Conservation (phyloP, 2,329 filamentous ascomycete genomes). For the Penicillium sp. region DNA sequence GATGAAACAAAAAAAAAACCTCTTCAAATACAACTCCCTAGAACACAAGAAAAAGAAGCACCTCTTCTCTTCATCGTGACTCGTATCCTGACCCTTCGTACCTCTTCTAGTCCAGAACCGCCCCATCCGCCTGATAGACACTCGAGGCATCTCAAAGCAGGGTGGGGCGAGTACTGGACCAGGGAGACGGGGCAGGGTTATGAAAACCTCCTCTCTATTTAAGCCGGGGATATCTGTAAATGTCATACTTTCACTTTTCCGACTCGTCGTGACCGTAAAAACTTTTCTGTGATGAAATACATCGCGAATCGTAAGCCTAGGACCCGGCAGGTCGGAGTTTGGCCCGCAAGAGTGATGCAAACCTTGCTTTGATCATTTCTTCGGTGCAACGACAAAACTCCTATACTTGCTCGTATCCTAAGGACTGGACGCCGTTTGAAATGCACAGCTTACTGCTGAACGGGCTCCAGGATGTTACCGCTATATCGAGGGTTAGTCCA, state of each 20-base stretch:
- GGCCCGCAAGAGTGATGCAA: neutral
- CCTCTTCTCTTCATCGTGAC: conserved; percentile 31
- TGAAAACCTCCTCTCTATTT: conserved; percentile 32
- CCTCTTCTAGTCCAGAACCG: conserved; percentile 6
- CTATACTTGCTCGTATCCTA: conserved; percentile 8
- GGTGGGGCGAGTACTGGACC: conserved; percentile 16
- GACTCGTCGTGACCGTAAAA: conserved; percentile 32
- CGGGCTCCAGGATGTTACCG: conserved; percentile 50
- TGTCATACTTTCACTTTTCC: conserved; percentile 27
- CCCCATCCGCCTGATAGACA: neutral
- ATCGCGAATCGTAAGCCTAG: conserved; percentile 18
- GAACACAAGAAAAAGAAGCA: conserved; percentile 30
- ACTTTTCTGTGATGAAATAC: conserved; percentile 23
- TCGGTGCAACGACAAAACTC: neutral
- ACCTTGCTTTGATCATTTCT: neutral
- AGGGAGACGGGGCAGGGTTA: conserved; percentile 17
- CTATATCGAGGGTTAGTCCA: conserved; percentile 21
- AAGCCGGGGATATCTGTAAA: conserved; percentile 30
- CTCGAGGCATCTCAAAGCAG: neutral
- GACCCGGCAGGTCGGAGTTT: neutral
- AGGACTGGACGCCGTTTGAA: conserved; percentile 18
- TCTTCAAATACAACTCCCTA: conserved; percentile 35
- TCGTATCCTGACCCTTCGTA: conserved; percentile 20
- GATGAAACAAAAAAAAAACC: conserved; percentile 26
- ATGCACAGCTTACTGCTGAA: conserved; percentile 35